Evolutionary conservation across 208 protist genomes (phyloP), one percentile per base, ranked within the genome.

Genomic region (Naegleria gruberi): DNA sequence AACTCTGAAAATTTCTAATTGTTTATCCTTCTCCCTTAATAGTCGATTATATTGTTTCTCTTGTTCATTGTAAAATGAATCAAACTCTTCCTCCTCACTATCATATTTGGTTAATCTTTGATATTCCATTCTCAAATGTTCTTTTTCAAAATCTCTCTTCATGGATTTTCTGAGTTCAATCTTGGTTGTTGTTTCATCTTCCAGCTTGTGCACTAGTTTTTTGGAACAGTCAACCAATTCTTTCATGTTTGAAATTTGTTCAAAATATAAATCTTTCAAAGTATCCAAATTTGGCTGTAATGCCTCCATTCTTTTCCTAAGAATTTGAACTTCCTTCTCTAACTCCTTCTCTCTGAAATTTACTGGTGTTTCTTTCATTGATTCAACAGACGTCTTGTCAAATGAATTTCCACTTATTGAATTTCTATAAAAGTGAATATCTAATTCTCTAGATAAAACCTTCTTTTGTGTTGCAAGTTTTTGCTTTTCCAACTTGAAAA

Each of bases 401-500:
- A 65, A 65, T 4, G 51, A 30, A 10, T 65, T 23, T 65, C 51
- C 51, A 23, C 19, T 65, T 3, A 30, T 65, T 30, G 30, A 23
- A 19, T 65, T 86, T 19, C 82, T 43, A n/a, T 86, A 86, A 5
- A 86, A 86, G 15, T 86, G 82, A 47, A 86, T 46, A n/a, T 86
- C 82, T 30, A 86, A 86, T 40, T 86, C 82, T 46, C 82, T 42
- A 10, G 82, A 23, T n/a, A 86, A 44, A 0, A 86, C 82, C 19
- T 86, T 10, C n/a, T 86, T 86, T 40, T 86, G 40, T 47, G 17
- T n/a, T 86, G 12, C 10, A 4, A 86, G 34, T 40, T 86, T 86
- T 46, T 86, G 1, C 0, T 46, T 44, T 86, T 86, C 82, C 5
- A 86, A 10, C 17, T 42, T 46, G 15, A 86, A 47, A 4, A 37